phyloP scores from a whole-genome alignment of 352 stramenopile species.

The Globisporangium orthogonon region DNA sequence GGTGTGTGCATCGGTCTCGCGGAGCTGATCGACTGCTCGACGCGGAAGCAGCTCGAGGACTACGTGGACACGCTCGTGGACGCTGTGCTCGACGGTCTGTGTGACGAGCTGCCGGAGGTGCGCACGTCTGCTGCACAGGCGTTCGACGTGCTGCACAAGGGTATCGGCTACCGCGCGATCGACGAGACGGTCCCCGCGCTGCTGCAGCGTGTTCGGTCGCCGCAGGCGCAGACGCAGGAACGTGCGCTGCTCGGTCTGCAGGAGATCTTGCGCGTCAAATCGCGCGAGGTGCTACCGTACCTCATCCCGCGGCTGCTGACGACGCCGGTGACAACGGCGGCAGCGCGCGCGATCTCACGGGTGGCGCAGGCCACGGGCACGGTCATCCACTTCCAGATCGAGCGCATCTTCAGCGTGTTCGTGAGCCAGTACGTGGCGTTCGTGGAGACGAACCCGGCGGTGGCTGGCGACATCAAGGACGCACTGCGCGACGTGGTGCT shows the following conservation, averaged over 20 bases:
- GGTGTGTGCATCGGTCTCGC: constrained; percentile 97
- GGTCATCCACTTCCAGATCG: constrained; percentile 95
- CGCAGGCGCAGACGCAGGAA: constrained; percentile 51
- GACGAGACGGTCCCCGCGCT: constrained; percentile 97
- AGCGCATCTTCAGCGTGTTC: constrained; percentile 89
- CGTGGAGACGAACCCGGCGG: constrained; percentile 24
- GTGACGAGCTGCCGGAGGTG: constrained; percentile 89
- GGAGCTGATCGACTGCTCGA: constrained; percentile 97
- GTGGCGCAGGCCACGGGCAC: constrained; percentile 91
- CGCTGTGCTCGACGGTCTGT: constrained; percentile 96
- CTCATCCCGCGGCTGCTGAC: constrained; percentile 95
- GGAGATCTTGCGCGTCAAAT: constrained; percentile 95
- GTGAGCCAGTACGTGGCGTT: constrained; percentile 66
- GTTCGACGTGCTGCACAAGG: constrained; percentile 96
- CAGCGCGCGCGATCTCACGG: constrained; percentile 88
- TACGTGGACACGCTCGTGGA: constrained; percentile 96
- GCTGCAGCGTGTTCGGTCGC: constrained; percentile 90
- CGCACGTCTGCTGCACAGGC: constrained; percentile 92
- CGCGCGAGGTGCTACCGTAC: constrained; percentile 95
- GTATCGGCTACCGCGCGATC: constrained; percentile 93
- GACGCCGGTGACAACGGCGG: constrained; percentile 85
- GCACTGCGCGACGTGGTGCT: constrained; percentile 72
- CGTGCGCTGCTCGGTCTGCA: constrained; percentile 95
- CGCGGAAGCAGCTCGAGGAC: constrained; percentile 94
- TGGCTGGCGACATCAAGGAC: constrained; percentile 62